A percentile compares a stretch with the other conserved stretches of the same genome.
Evolutionary conservation across 2,329 filamentous ascomycete species (phyloP).

Genomic region (Colletotrichum tanaceti): DNA sequence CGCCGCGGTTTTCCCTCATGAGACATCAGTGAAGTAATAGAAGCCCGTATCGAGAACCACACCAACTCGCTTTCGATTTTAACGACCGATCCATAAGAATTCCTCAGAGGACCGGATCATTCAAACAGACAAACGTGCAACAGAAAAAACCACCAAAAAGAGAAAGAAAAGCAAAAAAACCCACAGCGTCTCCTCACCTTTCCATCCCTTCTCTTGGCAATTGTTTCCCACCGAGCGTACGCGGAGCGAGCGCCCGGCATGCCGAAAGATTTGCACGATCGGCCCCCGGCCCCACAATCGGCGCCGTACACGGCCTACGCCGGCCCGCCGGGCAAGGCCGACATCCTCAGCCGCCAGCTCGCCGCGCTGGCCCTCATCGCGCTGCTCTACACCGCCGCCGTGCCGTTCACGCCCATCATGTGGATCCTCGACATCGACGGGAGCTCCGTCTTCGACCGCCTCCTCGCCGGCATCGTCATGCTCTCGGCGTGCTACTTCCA

Average conservation of each 20-base stretch:
- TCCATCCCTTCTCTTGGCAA: neutral
- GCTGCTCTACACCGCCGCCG: constrained; percentile 43
- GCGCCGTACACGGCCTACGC: constrained; percentile 17
- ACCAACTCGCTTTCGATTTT: neutral
- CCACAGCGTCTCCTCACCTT: too few relatives aligned
- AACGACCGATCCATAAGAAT: neutral
- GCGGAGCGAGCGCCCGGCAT: neutral
- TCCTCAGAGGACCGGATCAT: neutral
- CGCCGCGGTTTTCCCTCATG: too few relatives aligned
- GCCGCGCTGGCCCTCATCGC: constrained; percentile 41
- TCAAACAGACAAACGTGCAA: too few relatives aligned
- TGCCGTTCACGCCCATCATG: constrained; percentile 41
- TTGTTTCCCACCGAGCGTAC: constrained; percentile 1
- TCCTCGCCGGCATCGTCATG: constrained; percentile 52
- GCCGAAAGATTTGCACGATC: constrained; percentile 1
- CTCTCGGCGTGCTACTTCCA: too few relatives aligned
- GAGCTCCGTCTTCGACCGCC: constrained; percentile 60
- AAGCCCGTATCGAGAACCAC: too few relatives aligned
- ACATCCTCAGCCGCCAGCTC: constrained; percentile 32
- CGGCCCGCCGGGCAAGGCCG: constrained; percentile 9
- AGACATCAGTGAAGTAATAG: too few relatives aligned
- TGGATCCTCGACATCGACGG: constrained; percentile 41
- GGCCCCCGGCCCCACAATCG: constrained; percentile 12
- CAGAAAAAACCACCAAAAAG: neutral
- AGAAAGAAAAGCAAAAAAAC: neutral